phyloP scores from a whole-genome alignment of 352 stramenopile species.

The Phytopythium litorale region DNA sequence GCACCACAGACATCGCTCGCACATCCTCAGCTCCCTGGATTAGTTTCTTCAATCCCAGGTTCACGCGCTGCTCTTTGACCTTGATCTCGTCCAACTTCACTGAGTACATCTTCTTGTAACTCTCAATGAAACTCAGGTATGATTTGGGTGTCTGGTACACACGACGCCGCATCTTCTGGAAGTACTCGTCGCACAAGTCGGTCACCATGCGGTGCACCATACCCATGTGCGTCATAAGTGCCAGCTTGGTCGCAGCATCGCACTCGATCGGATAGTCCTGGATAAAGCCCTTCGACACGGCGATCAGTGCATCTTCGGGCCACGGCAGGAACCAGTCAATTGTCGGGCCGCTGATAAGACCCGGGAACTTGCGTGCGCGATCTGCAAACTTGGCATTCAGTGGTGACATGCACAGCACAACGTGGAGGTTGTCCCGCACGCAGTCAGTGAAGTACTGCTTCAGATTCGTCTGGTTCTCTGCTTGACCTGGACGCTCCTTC shows the following conservation, averaged over 20 bases:
- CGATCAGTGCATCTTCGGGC: slow-evolving; percentile 97
- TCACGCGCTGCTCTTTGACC: slow-evolving; percentile 96
- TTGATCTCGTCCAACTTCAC: slow-evolving; percentile 94
- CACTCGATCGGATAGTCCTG: slow-evolving; percentile 96
- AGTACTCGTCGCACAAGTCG: slow-evolving; percentile 98
- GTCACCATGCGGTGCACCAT: slow-evolving; percentile 97
- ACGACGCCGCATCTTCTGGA: slow-evolving; percentile 95
- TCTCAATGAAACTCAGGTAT: slow-evolving; percentile 98
- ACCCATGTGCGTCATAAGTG: slow-evolving; percentile 97
- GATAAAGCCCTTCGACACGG: slow-evolving; percentile 96
- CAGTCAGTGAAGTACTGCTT: slow-evolving; percentile 99
- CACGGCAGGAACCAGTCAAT: slow-evolving; percentile 99
- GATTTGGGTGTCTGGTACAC: slow-evolving; percentile 99
- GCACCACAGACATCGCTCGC: slow-evolving; percentile 95
- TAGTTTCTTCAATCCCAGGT: slow-evolving; percentile 96
- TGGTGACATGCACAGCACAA: slow-evolving; percentile 99
- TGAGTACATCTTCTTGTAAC: slow-evolving; percentile 97
- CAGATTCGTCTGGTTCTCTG: slow-evolving; percentile 95
- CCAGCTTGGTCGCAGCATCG: slow-evolving; percentile 76
- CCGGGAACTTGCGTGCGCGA: slow-evolving; percentile 95
- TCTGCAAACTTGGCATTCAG: slow-evolving; percentile 97
- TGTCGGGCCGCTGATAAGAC: slow-evolving; percentile 95
- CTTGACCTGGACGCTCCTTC: slow-evolving; percentile 92
- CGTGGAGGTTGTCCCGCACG: slow-evolving; percentile 97
- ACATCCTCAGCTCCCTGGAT: slow-evolving; percentile 97